Evolutionary conservation across 768 basidiomycete species (phyloP), one percentile per base, ranked within the genome.

Genomic region (Strobilomyces confusus): DNA sequence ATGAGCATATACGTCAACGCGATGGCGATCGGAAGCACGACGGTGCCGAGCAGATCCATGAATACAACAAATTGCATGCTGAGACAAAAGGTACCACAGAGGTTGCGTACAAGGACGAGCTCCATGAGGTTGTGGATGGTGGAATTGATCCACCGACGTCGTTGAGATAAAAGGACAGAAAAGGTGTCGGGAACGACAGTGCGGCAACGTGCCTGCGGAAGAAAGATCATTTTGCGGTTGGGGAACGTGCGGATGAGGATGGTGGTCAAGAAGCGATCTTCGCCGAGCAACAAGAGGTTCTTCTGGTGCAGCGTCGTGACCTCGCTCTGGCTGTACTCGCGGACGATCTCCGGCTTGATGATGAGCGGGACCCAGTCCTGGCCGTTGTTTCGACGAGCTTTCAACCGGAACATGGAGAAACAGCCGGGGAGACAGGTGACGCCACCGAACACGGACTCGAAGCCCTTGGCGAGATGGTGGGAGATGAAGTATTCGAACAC

Each of bases 101-200:
- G 80, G 67, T 99, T 93, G 59, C 90, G 91, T 37, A 99, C 97
- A 56, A 92, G 84, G 33, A 98, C 92, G 36, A 99, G 87, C 70
- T 99, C 97, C 94, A 98, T 98, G 47, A 99, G 83, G 69, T 99
- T 98, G 76, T 98, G 97, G 47, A 99, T 91, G 0, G 97, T 98
- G 15, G 95, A 98, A 72, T 98, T 98, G 75, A 99, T 98, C 97
- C 97, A 99, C 52, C 97, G 87, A 19, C 97, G 86, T 30, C 97
- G 92, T 68, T 99, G 97, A 1, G 97, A 98, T 19, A 99, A 82
- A 42, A 99, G 80, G 25, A 98, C 81, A 23, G 80, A 76, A 73
- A 99, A 98, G 0, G 93, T 93, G 67, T 99, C 95, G 7, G 97
- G 97, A 20, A 92, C 97, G 63, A 99, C 82, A 23, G 97, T 99